These are phyloP conservation scores for Mallotus nudiflorus DNA, from an alignment of 345 rosid species.

Conservation along the genomic window DNA sequence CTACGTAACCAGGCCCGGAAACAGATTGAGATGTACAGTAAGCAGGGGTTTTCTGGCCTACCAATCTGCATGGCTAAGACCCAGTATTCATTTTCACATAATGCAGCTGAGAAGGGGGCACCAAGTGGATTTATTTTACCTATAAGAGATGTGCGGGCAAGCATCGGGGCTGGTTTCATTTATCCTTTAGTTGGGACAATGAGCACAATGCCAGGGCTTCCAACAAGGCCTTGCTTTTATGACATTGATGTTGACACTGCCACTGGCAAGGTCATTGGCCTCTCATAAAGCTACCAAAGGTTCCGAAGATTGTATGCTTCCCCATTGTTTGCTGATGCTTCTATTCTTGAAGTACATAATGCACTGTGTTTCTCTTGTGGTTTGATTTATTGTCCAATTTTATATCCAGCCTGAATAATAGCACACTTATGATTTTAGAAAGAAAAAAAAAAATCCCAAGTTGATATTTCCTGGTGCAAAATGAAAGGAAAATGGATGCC, in stretches of 20 bases:
- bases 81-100: conserved; percentile 89
- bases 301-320: background rate
- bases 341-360: background rate
- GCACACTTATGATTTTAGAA: background rate
- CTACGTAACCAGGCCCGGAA: conserved; percentile 76
- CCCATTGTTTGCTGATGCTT: background rate
- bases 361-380: background rate
- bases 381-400: background rate
- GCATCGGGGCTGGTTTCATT: conserved; percentile 97
- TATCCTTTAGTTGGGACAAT: conserved; percentile 94
- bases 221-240: conserved; percentile 95
- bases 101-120: conserved; percentile 83
- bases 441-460: background rate
- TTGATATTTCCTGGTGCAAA: too few species aligned
- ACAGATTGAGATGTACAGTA: conserved; percentile 90
- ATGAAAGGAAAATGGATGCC: too few species aligned
- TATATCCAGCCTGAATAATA: background rate
- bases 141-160: conserved; percentile 89
- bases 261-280: conserved; percentile 87
- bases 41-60: conserved; percentile 80
- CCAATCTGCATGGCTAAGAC: conserved; percentile 99
- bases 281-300: conserved; percentile 44
- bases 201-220: conserved; percentile 99
- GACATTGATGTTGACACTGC: conserved; percentile 81
- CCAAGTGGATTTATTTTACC: conserved; percentile 81